Conservation (phyloP, 2,329 filamentous ascomycete species). For the Macrophomina phaseolina region DNA sequence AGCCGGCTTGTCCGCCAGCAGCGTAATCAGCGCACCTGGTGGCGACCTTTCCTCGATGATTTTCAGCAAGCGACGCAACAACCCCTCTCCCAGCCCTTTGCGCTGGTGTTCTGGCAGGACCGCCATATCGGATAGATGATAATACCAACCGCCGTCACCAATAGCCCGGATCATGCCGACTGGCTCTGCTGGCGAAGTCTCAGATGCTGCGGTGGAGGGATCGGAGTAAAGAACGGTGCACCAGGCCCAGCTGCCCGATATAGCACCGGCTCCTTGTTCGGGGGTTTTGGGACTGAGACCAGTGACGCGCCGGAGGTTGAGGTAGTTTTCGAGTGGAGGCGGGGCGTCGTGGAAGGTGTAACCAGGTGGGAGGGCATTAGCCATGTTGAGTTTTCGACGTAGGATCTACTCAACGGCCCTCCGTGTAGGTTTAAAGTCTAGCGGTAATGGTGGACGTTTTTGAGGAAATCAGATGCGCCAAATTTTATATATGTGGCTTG, state of each 20-base stretch:
- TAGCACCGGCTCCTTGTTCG: conserved; percentile 45
- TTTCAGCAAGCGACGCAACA: conserved; percentile 48
- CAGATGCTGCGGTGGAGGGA: not conserved
- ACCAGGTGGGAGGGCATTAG: conserved; percentile 37
- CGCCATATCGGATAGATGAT: conserved; percentile 55
- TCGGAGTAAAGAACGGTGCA: conserved; percentile 45
- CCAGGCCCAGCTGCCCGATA: conserved; percentile 52
- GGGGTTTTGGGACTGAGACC: conserved; percentile 47
- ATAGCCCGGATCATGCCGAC: conserved; percentile 57
- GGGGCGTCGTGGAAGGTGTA: conserved; percentile 46
- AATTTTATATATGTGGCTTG: too few species aligned
- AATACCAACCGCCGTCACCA: conserved; percentile 58
- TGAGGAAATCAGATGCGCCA: not conserved
- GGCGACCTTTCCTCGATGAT: conserved; percentile 47
- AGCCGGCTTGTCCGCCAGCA: conserved; percentile 52
- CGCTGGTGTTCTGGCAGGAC: conserved; percentile 52
- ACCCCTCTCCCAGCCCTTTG: conserved; percentile 49
- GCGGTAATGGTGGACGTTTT: not conserved
- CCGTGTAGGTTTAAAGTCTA: not conserved
- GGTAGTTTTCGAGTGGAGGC: conserved; percentile 45
- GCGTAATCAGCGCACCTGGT: conserved; percentile 45
- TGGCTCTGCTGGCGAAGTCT: not conserved
- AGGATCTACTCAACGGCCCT: too few species aligned
- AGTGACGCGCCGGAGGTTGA: conserved; percentile 44
- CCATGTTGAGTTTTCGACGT: not conserved